These are phyloP conservation scores for Leptographium radiaticola DNA, from an alignment of 2,329 filamentous ascomycete species.

Conservation along the genomic window DNA sequence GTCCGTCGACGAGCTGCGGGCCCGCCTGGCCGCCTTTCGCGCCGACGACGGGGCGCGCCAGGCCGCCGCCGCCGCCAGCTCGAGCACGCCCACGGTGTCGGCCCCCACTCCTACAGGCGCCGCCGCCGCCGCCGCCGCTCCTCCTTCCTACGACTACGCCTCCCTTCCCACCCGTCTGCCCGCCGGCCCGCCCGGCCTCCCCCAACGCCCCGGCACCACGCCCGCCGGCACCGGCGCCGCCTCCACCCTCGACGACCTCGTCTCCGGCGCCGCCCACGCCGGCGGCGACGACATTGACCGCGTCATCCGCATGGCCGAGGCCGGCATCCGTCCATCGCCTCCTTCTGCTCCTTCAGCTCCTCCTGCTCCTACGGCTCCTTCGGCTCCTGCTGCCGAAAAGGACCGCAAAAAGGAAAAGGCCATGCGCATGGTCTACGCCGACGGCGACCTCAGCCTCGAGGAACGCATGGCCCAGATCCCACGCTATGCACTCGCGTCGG, in stretches of 20 bases:
- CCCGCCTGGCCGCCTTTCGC: conserved; percentile 64
- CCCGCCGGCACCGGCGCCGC: conserved; percentile 19
- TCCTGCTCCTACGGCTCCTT: conserved; percentile 21
- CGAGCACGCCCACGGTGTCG: conserved; percentile 1
- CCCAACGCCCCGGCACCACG: conserved; percentile 15
- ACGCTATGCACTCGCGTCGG: conserved; percentile 45
- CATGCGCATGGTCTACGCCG: conserved; percentile 66
- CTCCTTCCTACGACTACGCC: background rate
- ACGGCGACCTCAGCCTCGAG: conserved; percentile 69
- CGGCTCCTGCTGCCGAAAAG: conserved; percentile 24
- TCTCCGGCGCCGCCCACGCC: conserved; percentile 20
- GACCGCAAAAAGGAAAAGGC: conserved; percentile 37
- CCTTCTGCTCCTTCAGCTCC: conserved; percentile 34
- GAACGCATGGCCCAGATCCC: conserved; percentile 75
- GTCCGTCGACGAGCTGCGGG: conserved; percentile 63
- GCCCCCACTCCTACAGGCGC: background rate
- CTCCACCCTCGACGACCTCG: conserved; percentile 34
- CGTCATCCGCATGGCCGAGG: conserved; percentile 51
- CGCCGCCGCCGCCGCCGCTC: background rate
- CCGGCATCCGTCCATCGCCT: conserved; percentile 39
- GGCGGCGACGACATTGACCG: conserved; percentile 51
- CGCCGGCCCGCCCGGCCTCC: conserved; percentile 14
- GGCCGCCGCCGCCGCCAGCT: conserved; percentile 34
- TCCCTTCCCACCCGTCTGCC: conserved; percentile 32
- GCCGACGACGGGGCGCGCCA: conserved; percentile 51